Evolutionary conservation across 257 asterid species (phyloP).

Genomic region (Euphrasia confusa): DNA sequence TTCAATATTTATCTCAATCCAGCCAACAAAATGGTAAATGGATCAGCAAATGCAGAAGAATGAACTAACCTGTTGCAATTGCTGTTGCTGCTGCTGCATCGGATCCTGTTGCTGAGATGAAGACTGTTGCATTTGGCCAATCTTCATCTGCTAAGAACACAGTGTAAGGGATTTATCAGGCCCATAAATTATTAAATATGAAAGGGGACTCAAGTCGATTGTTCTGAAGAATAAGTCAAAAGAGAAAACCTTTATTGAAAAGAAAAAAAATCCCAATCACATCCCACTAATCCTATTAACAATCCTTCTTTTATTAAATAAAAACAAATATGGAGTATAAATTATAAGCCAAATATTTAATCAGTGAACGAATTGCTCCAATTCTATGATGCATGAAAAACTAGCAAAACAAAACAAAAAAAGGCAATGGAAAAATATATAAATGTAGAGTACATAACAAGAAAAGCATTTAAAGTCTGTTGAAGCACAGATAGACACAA

Average conservation of each 20-base stretch:
- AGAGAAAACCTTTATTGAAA: background rate
- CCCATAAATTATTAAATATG: background rate
- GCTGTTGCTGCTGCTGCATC: constrained; percentile 48
- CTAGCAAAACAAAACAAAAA: too few species aligned
- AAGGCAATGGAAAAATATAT: too few species aligned
- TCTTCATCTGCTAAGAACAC: constrained; percentile 44
- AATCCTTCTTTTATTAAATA: too few species aligned
- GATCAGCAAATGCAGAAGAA: constrained; percentile 20
- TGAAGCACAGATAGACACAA: background rate
- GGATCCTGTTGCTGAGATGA: constrained; percentile 61
- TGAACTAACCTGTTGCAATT: constrained; percentile 48
- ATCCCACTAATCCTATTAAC: background rate
- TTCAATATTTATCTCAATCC: constrained; percentile 7
- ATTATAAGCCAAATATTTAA: too few species aligned
- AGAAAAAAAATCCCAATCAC: background rate
- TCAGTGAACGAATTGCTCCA: too few species aligned
- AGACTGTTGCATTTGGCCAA: constrained; percentile 53
- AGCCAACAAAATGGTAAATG: constrained; percentile 11
- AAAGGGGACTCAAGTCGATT: constrained; percentile 11
- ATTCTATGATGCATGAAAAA: too few species aligned
- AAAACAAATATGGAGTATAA: too few species aligned
- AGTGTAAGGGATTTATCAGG: background rate
- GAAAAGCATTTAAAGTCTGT: too few species aligned
- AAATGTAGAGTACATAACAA: too few species aligned
- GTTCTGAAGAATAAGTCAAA: background rate